A percentile compares a stretch with the other conserved stretches of the same genome.
phyloP scores from a whole-genome alignment of 2,329 filamentous ascomycete genomes.

The Arachnopeziza araneosa region DNA sequence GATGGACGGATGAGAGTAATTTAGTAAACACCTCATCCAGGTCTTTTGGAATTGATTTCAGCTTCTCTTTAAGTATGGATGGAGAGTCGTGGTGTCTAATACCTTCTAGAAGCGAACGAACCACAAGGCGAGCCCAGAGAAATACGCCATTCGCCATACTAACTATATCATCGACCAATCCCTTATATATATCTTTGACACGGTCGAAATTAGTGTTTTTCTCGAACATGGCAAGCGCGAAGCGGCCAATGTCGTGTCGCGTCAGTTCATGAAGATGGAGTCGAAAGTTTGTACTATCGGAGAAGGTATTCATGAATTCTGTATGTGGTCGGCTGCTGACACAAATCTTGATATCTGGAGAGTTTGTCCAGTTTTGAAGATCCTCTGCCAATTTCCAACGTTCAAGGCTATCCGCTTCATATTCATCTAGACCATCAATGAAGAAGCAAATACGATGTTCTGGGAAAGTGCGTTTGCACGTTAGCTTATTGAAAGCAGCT shows the following conservation, averaged over 20 bases:
- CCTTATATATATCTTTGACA: slow-evolving; percentile 19
- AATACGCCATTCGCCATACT: slow-evolving; percentile 27
- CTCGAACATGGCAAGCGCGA: slow-evolving; percentile 1
- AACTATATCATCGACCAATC: slow-evolving; percentile 18
- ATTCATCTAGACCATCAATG: slow-evolving; percentile 33
- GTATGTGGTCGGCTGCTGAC: slow-evolving; percentile 18
- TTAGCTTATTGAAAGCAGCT: background rate
- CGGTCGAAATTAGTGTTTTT: background rate
- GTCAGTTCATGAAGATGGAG: slow-evolving; percentile 18
- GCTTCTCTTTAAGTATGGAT: background rate
- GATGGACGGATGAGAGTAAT: background rate
- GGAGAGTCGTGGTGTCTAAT: background rate
- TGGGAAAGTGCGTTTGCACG: background rate
- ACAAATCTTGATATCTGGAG: slow-evolving; percentile 10
- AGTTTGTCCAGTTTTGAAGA: slow-evolving; percentile 6
- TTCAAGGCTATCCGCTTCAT: slow-evolving; percentile 22
- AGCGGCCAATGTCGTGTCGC: slow-evolving; percentile 19
- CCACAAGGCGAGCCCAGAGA: slow-evolving; percentile 29
- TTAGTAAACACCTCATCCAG: background rate
- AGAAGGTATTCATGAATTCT: slow-evolving; percentile 19
- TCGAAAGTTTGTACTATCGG: slow-evolving; percentile 2
- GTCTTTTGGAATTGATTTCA: slow-evolving; percentile 1
- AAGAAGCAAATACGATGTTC: slow-evolving; percentile 29
- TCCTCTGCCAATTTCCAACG: slow-evolving; percentile 15
- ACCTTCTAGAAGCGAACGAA: slow-evolving; percentile 16